Conservation (phyloP, 2,329 filamentous ascomycete genomes). For the Ceratocystis alfenasii region DNA sequence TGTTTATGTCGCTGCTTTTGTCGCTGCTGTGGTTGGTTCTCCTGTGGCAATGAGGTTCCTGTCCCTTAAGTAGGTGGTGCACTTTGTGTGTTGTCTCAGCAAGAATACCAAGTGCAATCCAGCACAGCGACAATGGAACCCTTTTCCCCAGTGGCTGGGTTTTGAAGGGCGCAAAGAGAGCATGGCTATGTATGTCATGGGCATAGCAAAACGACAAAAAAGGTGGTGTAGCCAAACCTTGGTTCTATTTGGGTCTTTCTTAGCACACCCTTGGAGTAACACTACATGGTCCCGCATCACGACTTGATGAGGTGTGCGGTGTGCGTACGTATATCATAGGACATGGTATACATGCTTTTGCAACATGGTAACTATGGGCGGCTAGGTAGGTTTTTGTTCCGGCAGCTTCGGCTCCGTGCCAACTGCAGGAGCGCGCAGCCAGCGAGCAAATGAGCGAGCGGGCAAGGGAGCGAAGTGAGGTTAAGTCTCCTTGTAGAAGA, state of each 20-base stretch:
- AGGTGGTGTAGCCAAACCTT: not conserved
- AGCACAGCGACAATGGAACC: not conserved
- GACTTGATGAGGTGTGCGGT: not conserved
- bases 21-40: too few species aligned
- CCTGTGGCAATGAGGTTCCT: not conserved
- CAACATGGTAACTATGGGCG: not conserved
- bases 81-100: slow-evolving; percentile 6
- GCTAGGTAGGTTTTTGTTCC: not conserved
- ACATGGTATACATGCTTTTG: not conserved
- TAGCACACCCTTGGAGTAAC: not conserved
- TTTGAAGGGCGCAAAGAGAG: not conserved
- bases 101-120: slow-evolving; percentile 11
- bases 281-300: not conserved
- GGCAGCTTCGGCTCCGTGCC: not conserved
- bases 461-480: not conserved
- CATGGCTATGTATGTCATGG: too few species aligned
- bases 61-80: not conserved
- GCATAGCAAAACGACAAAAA: not conserved
- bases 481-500: not conserved
- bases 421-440: not conserved
- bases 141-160: slow-evolving; percentile 1
- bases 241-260: not conserved
- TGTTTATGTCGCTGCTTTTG: not conserved
- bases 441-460: not conserved
- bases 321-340: not conserved